Base-by-base conservation (phyloP, 495 filamentous ascomycete species). In the Poronia punctata region DNA sequence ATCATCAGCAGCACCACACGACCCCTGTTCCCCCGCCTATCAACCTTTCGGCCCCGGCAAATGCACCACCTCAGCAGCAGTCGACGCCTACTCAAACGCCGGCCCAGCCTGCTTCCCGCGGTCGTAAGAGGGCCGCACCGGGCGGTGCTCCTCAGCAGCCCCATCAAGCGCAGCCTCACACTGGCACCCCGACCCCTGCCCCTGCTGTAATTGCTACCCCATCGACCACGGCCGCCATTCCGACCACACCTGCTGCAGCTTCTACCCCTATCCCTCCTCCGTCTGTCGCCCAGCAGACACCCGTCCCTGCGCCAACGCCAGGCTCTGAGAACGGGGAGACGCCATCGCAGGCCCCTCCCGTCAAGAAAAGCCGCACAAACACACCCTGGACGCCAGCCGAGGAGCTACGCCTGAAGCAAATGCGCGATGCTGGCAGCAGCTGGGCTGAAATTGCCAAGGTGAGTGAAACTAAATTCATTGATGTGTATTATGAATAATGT, bases 361-460 rank as follows among this genome's bases (percentile, higher is more conserved):
- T 78, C 33, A 96, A 95, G 70, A 94, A 94, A 69, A 88, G 86
- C 49, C 69, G 92, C 45, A 97, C 92, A 11, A 98, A 98, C 56
- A 98, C 92, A 5, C 92, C 92, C 7, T 98, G 92, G 92, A 95
- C 88, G 0, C 86, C 92, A 3, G 83, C 82, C 19, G 92, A 98
- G 62, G 92, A 98, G 65, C 84, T 89, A 61, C 67, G 87, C 35
- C 64, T 98, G 52, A 96, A 96, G 74, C 73, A 70, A 36, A 88
- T 98, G 90, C 77, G 92, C 44, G 92, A 97, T 62, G 78, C 83
- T 1, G 90, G 90, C 8, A 86, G 82, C 46, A 94, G 83, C 54
- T 98, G 92, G 92, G 88, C 84, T 29, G 92, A 97, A 53, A 98
- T 98, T 46, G 92, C 92, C 56, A 96, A 96, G 83, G 88, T 90